Percentiles rank a stretch among this genome's conserved stretches.
Conservation (phyloP, 2,329 filamentous ascomycete genomes). For the Pseudogymnoascus pannorum region DNA sequence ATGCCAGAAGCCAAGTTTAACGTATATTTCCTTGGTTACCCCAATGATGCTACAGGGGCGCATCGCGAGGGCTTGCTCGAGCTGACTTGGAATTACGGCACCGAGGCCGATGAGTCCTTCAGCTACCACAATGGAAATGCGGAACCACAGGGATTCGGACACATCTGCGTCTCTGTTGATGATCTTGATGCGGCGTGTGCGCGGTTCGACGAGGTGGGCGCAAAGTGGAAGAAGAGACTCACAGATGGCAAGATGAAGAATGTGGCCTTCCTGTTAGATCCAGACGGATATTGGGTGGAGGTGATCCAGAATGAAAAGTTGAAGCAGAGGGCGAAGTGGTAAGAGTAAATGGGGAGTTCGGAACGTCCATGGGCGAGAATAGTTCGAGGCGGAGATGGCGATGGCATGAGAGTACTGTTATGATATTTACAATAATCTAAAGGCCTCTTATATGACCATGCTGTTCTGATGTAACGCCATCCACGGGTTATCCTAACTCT, state of each 20-base stretch:
- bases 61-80: conserved; percentile 77
- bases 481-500: neutral
- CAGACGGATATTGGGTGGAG: conserved; percentile 76
- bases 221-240: conserved; percentile 86
- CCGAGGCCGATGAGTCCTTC: conserved; percentile 75
- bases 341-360: neutral
- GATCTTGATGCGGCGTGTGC: conserved; percentile 74
- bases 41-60: conserved; percentile 44
- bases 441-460: neutral
- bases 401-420: neutral
- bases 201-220: conserved; percentile 70
- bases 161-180: conserved; percentile 75
- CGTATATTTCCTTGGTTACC: conserved; percentile 83
- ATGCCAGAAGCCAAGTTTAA: conserved; percentile 66
- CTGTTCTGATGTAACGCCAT: neutral
- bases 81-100: conserved; percentile 74
- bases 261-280: conserved; percentile 81
- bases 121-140: conserved; percentile 85
- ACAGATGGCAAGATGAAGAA: conserved; percentile 89
- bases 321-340: conserved; percentile 27
- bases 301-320: conserved; percentile 69
- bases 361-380: neutral
- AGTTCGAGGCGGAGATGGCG: neutral
- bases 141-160: conserved; percentile 84
- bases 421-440: conserved; percentile 6